Conservation (phyloP, 1,139 yeast species). For the Zygosaccharomyces pseudobailii region DNA sequence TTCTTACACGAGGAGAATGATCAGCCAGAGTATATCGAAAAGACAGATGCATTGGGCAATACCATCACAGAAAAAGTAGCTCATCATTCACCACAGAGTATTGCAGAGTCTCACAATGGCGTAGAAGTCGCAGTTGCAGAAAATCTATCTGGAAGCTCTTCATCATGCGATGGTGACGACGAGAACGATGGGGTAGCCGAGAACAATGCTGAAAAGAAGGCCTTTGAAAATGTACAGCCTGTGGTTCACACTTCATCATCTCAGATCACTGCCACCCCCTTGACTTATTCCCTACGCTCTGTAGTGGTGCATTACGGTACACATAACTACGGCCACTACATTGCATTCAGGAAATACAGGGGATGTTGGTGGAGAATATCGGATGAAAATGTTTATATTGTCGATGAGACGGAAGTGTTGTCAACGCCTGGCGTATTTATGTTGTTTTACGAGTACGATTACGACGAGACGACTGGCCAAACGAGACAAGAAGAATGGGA, state of each 20-base stretch:
- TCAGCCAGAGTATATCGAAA: slow-evolving; percentile 25
- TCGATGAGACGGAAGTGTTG: slow-evolving; percentile 73
- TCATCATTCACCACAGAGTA: slow-evolving; percentile 3
- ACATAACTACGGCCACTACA: slow-evolving; percentile 92
- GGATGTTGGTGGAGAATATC: slow-evolving; percentile 95
- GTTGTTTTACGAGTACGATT: slow-evolving; percentile 75
- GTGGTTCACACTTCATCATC: slow-evolving; percentile 16
- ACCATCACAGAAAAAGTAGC: slow-evolving; percentile 21
- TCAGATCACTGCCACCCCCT: slow-evolving; percentile 36
- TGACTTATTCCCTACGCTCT: slow-evolving; percentile 68
- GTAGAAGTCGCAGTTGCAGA: slow-evolving; percentile 14
- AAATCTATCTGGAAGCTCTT: slow-evolving; percentile 8
- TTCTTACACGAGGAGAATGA: slow-evolving; percentile 16
- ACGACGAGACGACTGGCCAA: slow-evolving; percentile 35
- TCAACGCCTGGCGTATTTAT: slow-evolving; percentile 84
- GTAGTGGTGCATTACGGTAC: slow-evolving; percentile 91
- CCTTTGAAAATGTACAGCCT: slow-evolving; percentile 13
- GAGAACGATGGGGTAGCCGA: slow-evolving; percentile 16
- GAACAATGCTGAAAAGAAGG: slow-evolving; percentile 11
- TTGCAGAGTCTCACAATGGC: slow-evolving; percentile 7
- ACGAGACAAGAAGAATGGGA: slow-evolving; percentile 30
- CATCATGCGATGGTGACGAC: slow-evolving; percentile 13
- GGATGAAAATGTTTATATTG: slow-evolving; percentile 80
- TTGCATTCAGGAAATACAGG: slow-evolving; percentile 72
- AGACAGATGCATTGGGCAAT: slow-evolving; percentile 30